phyloP scores from a whole-genome alignment of 2,329 filamentous ascomycete species.

The Lasiodiplodia hormozganensis region DNA sequence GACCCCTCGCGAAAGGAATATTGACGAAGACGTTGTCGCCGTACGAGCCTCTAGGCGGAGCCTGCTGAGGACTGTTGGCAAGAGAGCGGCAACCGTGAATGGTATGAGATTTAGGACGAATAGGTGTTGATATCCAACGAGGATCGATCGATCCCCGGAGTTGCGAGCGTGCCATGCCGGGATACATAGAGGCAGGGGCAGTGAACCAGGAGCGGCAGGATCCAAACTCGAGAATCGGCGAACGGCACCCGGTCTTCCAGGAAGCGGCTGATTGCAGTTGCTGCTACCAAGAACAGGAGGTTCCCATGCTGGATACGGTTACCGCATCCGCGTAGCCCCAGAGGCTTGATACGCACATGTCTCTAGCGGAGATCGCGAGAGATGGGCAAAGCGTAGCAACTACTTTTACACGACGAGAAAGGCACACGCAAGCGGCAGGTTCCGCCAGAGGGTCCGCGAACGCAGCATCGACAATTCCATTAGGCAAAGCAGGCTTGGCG shows the following conservation, averaged over 20 bases:
- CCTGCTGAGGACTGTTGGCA: neutral
- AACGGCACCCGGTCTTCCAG: neutral
- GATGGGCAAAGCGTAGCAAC: neutral
- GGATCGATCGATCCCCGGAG: neutral
- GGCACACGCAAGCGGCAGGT: neutral
- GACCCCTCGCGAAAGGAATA: conserved; percentile 55
- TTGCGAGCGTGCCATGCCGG: neutral
- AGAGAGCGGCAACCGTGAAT: neutral
- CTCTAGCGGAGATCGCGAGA: neutral
- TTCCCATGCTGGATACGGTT: neutral
- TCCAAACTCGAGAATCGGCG: neutral
- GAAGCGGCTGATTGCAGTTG: neutral
- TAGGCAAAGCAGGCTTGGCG: neutral
- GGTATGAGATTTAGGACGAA: neutral
- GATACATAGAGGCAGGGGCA: neutral
- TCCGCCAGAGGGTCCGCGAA: neutral
- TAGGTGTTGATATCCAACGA: neutral
- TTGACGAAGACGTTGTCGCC: conserved; percentile 55
- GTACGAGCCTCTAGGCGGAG: neutral
- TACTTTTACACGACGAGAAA: neutral
- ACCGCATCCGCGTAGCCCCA: neutral
- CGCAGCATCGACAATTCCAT: neutral
- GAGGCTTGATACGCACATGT: neutral
- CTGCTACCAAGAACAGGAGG: neutral
- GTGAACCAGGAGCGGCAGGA: neutral